Base-by-base conservation (phyloP, 768 basidiomycete genomes). In the Lentinula lateritia region DNA sequence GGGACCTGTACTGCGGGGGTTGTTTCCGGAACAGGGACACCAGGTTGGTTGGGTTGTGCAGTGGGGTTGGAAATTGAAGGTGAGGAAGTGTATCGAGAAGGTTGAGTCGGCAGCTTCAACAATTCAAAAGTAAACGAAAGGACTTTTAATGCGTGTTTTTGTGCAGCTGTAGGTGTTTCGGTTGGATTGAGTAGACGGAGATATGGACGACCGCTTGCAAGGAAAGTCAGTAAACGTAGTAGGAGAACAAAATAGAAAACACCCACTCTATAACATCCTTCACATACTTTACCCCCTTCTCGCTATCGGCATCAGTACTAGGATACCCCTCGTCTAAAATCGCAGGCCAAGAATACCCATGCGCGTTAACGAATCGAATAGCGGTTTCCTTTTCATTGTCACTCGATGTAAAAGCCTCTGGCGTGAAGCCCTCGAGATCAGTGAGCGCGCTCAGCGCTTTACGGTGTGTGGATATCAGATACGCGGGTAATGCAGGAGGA, bases 81-180 rank as follows among this genome's bases (percentile, higher is more conserved):
- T 36, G 66, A 67, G 43, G 68, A 62, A 58, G n/a, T 28, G 15
- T 20, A 42, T n/a, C 28, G 28, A 28, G 28, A 28, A 28, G 28
- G 18, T 56, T 34, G 23, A 65, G 8, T 20, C 6, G 74, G 69
- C 66, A 78, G 70, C 16, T 75, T 71, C 53, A 83, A 71, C 41
- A 83, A 74, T 39, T 77, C 76, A 71, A 80, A 86, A 38, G 87
- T 87, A 65, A 78, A 76, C 39, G 84, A 80, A 5, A 91, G 78
- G 15, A 90, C 80, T 60, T 82, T 78, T 48, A 91, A 74, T 3
- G 89, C 87, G 68, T 89, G 88, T 12, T 74, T 65, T 68, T 92
- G 90, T 45, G 76, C 67, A n/a, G 81, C 72, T 35, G 83, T 86
- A 2, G 89, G 87, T 50, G 67, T 70, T 36, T 72, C 78, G 42